These are phyloP conservation scores for Fistulinella prunicolor DNA, from an alignment of 768 basidiomycete genomes.

Conservation along the genomic window DNA sequence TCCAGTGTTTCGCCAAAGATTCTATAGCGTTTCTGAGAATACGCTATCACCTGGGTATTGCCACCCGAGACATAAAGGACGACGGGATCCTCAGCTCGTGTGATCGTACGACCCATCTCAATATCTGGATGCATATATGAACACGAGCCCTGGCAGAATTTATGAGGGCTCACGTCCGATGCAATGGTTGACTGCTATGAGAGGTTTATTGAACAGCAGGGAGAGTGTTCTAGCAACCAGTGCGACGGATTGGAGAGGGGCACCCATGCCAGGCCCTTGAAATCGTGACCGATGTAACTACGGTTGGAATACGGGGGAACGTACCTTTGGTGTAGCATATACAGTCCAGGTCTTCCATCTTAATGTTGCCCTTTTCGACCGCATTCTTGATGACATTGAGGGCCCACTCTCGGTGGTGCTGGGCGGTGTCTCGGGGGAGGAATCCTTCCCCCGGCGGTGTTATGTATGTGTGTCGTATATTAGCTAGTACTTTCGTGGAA, in stretches of 20 bases:
- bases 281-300: constrained; percentile 1
- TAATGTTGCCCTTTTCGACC: constrained; percentile 60
- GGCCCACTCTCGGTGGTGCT: constrained; percentile 94
- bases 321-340: constrained; percentile 97
- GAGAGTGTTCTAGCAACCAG: constrained; percentile 90
- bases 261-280: constrained; percentile 98
- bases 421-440: constrained; percentile 90
- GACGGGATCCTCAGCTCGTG: constrained; percentile 91
- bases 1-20: constrained; percentile 99
- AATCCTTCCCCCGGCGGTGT: constrained; percentile 99
- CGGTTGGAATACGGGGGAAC: constrained; percentile 5
- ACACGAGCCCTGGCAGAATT: background rate
- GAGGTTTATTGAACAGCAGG: constrained; percentile 82
- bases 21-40: constrained; percentile 94
- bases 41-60: constrained; percentile 98
- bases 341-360: constrained; percentile 81
- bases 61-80: constrained; percentile 98
- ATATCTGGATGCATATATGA: constrained; percentile 61
- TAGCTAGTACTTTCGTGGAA: constrained; percentile 76
- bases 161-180: constrained; percentile 74
- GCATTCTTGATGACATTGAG: constrained; percentile 78
- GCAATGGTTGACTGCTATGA: constrained; percentile 98
- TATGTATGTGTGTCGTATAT: constrained; percentile 97
- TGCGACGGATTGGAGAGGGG: constrained; percentile 92
- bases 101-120: constrained; percentile 96